Evolutionary conservation across 2,329 filamentous ascomycete species (phyloP).

Genomic region (Claviceps africana): DNA sequence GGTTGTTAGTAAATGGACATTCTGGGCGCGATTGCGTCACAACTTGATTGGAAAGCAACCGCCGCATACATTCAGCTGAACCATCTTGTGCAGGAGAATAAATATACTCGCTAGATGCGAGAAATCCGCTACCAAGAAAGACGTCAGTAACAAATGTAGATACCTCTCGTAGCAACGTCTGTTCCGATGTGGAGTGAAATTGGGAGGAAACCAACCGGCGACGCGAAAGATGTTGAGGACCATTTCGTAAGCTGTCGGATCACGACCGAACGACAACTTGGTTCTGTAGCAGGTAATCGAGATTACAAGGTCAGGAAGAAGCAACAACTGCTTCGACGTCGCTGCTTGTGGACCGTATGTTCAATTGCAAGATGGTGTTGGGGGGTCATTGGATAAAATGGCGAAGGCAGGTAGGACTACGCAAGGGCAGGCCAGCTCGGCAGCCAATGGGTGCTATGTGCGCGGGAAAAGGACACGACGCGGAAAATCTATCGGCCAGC

Average conservation of each 20-base stretch:
- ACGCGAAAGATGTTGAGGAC: constrained; percentile 45
- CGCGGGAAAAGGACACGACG: constrained; percentile 7
- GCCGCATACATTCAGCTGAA: constrained; percentile 61
- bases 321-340: background rate
- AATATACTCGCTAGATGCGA: constrained; percentile 90
- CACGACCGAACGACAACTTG: background rate
- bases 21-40: constrained; percentile 7
- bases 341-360: background rate
- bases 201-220: constrained; percentile 28
- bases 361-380: background rate
- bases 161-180: constrained; percentile 6
- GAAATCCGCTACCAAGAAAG: constrained; percentile 60
- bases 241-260: constrained; percentile 20
- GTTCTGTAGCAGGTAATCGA: background rate
- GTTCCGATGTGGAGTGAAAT: background rate
- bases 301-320: background rate
- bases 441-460: background rate
- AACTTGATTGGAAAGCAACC: background rate
- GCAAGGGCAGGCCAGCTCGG: constrained; percentile 1
- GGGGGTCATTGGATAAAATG: background rate
- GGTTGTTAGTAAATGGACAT: constrained; percentile 6
- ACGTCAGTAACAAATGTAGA: constrained; percentile 9
- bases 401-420: background rate
- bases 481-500: background rate
- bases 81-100: constrained; percentile 95